phyloP scores from a whole-genome alignment of 495 filamentous ascomycete genomes.

The Penicillium salamii region DNA sequence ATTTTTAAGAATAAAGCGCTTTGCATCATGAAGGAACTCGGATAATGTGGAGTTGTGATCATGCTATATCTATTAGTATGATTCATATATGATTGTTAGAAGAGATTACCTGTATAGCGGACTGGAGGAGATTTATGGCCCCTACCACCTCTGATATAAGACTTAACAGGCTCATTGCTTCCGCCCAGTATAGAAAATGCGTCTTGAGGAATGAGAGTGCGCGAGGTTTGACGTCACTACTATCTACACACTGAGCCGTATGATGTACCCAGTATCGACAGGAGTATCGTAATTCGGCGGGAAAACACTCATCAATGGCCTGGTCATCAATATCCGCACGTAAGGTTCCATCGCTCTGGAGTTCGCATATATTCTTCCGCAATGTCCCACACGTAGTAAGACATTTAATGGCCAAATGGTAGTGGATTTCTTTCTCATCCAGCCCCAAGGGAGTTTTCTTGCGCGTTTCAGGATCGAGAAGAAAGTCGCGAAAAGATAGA shows the following conservation, averaged over 20 bases:
- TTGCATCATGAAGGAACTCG: constrained; percentile 23
- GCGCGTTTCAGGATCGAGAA: constrained; percentile 9
- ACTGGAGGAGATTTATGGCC: background rate
- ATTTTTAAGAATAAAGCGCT: constrained; percentile 32
- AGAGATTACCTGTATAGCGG: background rate
- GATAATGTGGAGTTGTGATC: constrained; percentile 14
- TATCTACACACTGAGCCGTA: too few species aligned
- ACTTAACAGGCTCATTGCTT: constrained; percentile 39
- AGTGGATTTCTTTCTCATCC: too few species aligned
- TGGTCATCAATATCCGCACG: constrained; percentile 17
- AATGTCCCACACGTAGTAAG: too few species aligned
- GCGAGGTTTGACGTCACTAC: too few species aligned
- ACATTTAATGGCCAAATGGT: too few species aligned
- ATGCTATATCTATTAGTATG: constrained; percentile 4
- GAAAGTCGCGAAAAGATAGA: constrained; percentile 11
- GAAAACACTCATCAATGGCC: constrained; percentile 19
- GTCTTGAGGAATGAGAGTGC: constrained; percentile 40
- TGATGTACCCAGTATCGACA: constrained; percentile 29
- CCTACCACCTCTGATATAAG: constrained; percentile 21
- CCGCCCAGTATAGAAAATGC: constrained; percentile 46
- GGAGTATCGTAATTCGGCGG: constrained; percentile 30
- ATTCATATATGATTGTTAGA: background rate
- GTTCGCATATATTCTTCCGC: constrained; percentile 34
- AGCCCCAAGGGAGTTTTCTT: too few species aligned
- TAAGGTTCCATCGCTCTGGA: constrained; percentile 20